These are phyloP conservation scores for Lachnellula suecica DNA, from an alignment of 2,329 filamentous ascomycete species.

Conservation along the genomic window DNA sequence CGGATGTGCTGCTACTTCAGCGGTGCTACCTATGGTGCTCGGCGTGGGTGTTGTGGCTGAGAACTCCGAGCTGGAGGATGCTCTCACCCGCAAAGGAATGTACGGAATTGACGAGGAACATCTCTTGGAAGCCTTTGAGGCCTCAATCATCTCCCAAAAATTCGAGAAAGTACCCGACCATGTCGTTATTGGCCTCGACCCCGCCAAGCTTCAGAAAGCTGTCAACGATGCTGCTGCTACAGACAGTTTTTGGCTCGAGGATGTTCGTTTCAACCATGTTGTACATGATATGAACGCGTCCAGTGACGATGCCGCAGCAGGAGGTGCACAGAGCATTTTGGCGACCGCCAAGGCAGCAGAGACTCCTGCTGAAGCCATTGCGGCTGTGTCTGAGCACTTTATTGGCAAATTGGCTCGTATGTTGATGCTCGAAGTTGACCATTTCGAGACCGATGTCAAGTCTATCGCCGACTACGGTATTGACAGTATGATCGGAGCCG, in stretches of 20 bases:
- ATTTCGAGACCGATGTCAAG: constrained; percentile 41
- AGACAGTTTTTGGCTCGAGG: constrained; percentile 26
- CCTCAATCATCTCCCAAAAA: constrained; percentile 19
- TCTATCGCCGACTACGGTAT: constrained; percentile 42
- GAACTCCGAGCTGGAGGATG: constrained; percentile 19
- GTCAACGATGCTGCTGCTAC: not conserved
- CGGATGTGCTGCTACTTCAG: constrained; percentile 13
- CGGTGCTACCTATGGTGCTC: constrained; percentile 35
- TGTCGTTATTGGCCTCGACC: constrained; percentile 30
- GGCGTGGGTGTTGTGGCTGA: constrained; percentile 36
- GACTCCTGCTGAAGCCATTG: constrained; percentile 14
- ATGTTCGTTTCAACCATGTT: constrained; percentile 8
- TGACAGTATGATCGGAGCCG: constrained; percentile 25
- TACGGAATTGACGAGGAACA: constrained; percentile 16
- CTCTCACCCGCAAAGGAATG: constrained; percentile 10
- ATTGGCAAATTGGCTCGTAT: constrained; percentile 45
- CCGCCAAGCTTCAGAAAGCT: constrained; percentile 6
- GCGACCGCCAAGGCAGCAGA: not conserved
- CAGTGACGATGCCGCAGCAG: not conserved
- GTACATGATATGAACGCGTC: constrained; percentile 12
- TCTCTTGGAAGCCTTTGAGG: constrained; percentile 21
- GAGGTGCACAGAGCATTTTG: not conserved
- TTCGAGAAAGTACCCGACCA: constrained; percentile 8
- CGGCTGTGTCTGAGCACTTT: constrained; percentile 38
- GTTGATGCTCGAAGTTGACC: constrained; percentile 45